phyloP scores from a whole-genome alignment of 2,329 filamentous ascomycete genomes.

The Pseudocercospora vitis region DNA sequence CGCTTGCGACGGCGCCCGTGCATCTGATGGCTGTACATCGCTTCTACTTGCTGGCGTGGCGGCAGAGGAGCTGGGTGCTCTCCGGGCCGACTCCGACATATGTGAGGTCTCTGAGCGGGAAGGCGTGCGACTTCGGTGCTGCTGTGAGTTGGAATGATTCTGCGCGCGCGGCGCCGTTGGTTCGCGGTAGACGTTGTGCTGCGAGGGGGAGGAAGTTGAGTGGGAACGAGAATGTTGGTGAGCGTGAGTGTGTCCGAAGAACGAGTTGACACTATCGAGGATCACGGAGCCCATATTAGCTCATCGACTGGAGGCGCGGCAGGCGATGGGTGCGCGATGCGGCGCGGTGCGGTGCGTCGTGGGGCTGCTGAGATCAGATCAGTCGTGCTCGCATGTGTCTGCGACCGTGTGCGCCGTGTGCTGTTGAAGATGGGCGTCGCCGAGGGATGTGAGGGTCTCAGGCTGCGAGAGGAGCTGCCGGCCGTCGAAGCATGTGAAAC shows the following conservation, averaged over 20 bases:
- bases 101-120: constrained; percentile 27
- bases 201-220: constrained; percentile 27
- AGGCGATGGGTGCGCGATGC: constrained; percentile 18
- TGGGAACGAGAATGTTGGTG: constrained; percentile 10
- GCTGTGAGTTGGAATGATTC: constrained; percentile 22
- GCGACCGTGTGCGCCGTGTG: constrained; percentile 2
- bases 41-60: constrained; percentile 16
- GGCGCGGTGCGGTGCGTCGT: constrained; percentile 7
- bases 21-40: constrained; percentile 22
- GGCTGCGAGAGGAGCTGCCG: background rate
- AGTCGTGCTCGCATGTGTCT: constrained; percentile 16
- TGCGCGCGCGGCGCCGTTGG: constrained; percentile 24
- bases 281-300: constrained; percentile 63
- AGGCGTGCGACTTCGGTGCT: constrained; percentile 30
- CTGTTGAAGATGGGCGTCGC: background rate
- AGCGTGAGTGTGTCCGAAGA: constrained; percentile 40
- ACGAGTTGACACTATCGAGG: constrained; percentile 72
- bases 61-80: constrained; percentile 35
- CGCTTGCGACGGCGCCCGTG: constrained; percentile 22
- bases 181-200: constrained; percentile 31
- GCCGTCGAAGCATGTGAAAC: background rate
- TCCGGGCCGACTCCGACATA: constrained; percentile 36
- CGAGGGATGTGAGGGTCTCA: background rate
- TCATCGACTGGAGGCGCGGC: constrained; percentile 25
- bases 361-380: constrained; percentile 20